Conservation (phyloP, 2,329 filamentous ascomycete genomes). For the Colletotrichum salicis region DNA sequence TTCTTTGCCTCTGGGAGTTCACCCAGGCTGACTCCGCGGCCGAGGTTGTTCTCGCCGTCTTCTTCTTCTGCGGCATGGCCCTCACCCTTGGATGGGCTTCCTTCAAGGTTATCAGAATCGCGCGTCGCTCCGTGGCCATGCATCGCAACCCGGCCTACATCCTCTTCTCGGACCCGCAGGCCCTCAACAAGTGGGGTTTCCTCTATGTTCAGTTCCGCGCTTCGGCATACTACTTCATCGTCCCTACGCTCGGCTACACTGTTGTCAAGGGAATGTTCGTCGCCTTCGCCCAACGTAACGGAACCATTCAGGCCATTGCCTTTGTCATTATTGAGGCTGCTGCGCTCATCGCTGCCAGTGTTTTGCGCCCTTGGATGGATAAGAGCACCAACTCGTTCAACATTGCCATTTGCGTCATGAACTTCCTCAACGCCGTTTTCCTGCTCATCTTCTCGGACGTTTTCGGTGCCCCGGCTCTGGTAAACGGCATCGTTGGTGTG, state of each 20-base stretch:
- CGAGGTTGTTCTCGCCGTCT: slow-evolving; percentile 85
- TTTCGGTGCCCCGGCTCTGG: slow-evolving; percentile 84
- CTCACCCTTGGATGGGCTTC: slow-evolving; percentile 85
- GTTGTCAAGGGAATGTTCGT: slow-evolving; percentile 92
- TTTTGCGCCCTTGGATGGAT: slow-evolving; percentile 96
- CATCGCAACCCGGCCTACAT: slow-evolving; percentile 98
- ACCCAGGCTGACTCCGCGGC: slow-evolving; percentile 86
- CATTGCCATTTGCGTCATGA: slow-evolving; percentile 88
- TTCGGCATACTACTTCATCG: slow-evolving; percentile 94
- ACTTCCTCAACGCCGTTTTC: slow-evolving; percentile 92
- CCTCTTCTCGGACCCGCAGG: slow-evolving; percentile 92
- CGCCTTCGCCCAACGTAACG: slow-evolving; percentile 77
- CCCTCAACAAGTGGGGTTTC: slow-evolving; percentile 98
- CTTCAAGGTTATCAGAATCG: slow-evolving; percentile 88
- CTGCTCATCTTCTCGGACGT: slow-evolving; percentile 88
- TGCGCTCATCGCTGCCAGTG: slow-evolving; percentile 79
- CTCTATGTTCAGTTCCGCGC: slow-evolving; percentile 97
- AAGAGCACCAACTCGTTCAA: slow-evolving; percentile 98
- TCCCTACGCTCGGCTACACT: slow-evolving; percentile 80
- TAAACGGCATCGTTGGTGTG: slow-evolving; percentile 88
- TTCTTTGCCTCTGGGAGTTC: slow-evolving; percentile 94
- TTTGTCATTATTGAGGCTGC: slow-evolving; percentile 84
- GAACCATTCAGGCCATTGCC: slow-evolving; percentile 81
- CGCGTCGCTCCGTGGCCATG: slow-evolving; percentile 86
- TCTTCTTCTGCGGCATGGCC: slow-evolving; percentile 86